Evolutionary conservation across 805 yeast species (phyloP).

Genomic region (Yueomyces sp.): DNA sequence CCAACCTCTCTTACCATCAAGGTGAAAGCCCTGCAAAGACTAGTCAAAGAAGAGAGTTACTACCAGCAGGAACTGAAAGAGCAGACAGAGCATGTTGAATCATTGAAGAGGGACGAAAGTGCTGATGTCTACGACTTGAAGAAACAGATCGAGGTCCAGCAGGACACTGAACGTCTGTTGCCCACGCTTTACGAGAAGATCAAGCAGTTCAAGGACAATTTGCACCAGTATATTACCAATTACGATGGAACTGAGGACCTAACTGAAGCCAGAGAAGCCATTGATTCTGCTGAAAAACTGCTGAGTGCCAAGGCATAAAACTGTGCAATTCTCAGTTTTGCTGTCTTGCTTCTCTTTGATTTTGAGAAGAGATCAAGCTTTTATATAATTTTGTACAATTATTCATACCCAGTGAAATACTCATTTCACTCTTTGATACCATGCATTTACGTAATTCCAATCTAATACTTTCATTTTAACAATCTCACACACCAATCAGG

Average conservation of each 20-base stretch:
- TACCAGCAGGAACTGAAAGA: constrained; percentile 48
- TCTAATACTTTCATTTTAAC: too few species aligned
- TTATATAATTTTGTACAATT: too few species aligned
- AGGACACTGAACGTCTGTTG: constrained; percentile 40
- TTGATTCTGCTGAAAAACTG: constrained; percentile 17
- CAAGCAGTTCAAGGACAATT: constrained; percentile 24
- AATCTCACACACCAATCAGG: too few species aligned
- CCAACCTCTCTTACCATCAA: constrained; percentile 64
- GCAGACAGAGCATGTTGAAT: constrained; percentile 35
- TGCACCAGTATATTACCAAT: constrained; percentile 28
- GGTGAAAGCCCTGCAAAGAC: constrained; percentile 50
- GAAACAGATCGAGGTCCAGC: constrained; percentile 35
- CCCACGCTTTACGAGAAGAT: constrained; percentile 36
- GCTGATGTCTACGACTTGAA: constrained; percentile 58
- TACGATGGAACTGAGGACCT: constrained; percentile 25
- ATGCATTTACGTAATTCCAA: too few species aligned
- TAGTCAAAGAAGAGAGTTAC: constrained; percentile 50
- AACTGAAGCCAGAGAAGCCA: constrained; percentile 14
- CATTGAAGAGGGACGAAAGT: constrained; percentile 28
- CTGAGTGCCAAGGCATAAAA: constrained; percentile 3
- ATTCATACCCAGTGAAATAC: too few species aligned
- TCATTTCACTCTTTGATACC: too few species aligned
- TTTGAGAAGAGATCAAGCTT: too few species aligned
- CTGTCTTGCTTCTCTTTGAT: too few species aligned
- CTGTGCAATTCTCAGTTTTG: not conserved